Conservation (phyloP, 257 asterid genomes). For the Vinca minor region DNA sequence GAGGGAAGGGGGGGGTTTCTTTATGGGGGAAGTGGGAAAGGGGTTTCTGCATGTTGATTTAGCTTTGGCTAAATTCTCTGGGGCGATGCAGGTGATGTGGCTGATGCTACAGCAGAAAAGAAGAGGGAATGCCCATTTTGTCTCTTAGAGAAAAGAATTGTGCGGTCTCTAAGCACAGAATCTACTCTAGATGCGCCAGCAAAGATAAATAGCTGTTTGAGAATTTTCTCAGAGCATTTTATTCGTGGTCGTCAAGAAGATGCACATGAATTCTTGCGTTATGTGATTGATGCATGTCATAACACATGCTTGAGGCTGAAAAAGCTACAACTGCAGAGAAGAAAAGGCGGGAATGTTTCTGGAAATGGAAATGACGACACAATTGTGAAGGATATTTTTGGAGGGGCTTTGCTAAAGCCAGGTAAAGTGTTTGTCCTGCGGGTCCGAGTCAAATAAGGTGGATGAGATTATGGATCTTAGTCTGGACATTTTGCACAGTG, state of each 20-base stretch:
- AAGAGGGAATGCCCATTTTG: conserved; percentile 95
- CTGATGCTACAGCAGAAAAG: conserved; percentile 57
- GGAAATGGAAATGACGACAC: conserved; percentile 50
- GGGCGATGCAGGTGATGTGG: conserved; percentile 75
- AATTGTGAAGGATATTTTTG: conserved; percentile 83
- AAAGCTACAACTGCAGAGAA: conserved; percentile 64
- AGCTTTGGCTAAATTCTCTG: no score
- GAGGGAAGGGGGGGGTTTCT: no score
- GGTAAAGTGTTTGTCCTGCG: conserved; percentile 93
- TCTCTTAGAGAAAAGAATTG: conserved; percentile 73
- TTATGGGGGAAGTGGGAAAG: no score
- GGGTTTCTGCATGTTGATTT: no score
- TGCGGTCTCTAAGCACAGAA: conserved; percentile 69
- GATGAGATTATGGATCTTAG: conserved; percentile 98
- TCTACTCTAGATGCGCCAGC: conserved; percentile 52
- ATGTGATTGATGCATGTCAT: conserved; percentile 96
- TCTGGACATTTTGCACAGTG: conserved; percentile 80
- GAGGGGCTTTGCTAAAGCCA: conserved; percentile 93
- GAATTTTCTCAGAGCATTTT: conserved; percentile 79
- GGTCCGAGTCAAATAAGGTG: conserved; percentile 87
- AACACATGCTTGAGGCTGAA: conserved; percentile 80
- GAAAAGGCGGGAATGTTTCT: conserved; percentile 43
- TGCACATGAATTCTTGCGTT: conserved; percentile 96
- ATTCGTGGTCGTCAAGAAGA: conserved; percentile 87
- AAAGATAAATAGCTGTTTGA: conserved; percentile 63